Conservation (phyloP, 2,329 filamentous ascomycete species). For the Clarireedia homoeocarpa region DNA sequence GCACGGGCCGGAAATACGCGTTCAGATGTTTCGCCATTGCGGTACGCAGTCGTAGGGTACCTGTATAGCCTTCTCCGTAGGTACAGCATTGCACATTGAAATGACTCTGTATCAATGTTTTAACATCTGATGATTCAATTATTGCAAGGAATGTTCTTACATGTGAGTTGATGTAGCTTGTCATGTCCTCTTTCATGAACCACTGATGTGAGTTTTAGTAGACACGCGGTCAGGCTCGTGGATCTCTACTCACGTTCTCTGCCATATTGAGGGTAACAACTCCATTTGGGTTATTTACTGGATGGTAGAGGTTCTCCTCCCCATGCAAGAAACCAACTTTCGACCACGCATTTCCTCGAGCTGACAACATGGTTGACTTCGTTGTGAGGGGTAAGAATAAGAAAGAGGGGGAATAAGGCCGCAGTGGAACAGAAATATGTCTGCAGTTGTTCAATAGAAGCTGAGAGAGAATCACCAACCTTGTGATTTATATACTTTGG, state of each 20-base stretch:
- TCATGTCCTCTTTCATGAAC: background rate
- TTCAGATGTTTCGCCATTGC: conserved; percentile 37
- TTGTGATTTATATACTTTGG: too few species aligned
- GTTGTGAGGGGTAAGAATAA: too few species aligned
- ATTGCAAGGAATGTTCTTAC: conserved; percentile 22
- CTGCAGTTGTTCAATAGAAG: too few species aligned
- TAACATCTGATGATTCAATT: conserved; percentile 32
- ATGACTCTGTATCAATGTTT: conserved; percentile 10
- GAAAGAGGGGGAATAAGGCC: too few species aligned
- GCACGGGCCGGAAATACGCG: conserved; percentile 32
- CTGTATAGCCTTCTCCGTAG: conserved; percentile 34
- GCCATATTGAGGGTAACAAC: conserved; percentile 17
- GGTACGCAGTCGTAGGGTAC: conserved; percentile 32
- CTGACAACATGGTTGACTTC: too few species aligned
- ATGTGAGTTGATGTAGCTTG: background rate
- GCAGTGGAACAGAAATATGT: too few species aligned
- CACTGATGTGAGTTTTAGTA: conserved; percentile 21
- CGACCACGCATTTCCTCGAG: too few species aligned
- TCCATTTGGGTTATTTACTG: conserved; percentile 14
- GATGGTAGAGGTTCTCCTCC: conserved; percentile 14
- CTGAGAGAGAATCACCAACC: too few species aligned
- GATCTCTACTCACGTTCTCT: conserved; percentile 15
- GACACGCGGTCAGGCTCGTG: conserved; percentile 30
- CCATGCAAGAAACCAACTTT: background rate
- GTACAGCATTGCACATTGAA: conserved; percentile 21